Evolutionary conservation across 495 filamentous ascomycete species (phyloP).

Genomic region (Aspergillus heteromorphus): DNA sequence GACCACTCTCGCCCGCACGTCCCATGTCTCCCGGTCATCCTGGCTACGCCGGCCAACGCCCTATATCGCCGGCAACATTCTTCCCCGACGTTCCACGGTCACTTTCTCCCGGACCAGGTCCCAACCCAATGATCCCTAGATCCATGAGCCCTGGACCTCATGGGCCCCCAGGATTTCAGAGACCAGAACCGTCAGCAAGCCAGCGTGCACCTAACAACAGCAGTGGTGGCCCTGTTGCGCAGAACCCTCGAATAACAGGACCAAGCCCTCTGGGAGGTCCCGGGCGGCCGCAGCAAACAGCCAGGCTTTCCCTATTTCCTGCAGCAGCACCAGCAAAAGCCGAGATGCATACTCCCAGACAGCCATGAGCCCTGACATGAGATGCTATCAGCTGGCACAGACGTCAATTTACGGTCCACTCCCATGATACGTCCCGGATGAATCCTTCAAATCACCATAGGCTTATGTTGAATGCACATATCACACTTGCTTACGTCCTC

Average conservation of each 20-base stretch:
- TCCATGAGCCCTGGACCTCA: slow-evolving; percentile 53
- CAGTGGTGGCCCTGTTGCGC: slow-evolving; percentile 39
- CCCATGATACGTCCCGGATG: neutral
- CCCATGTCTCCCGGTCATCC: slow-evolving; percentile 31
- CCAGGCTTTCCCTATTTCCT: neutral
- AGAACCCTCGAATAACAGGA: slow-evolving; percentile 36
- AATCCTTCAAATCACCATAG: neutral
- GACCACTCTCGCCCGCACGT: slow-evolving; percentile 38
- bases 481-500: neutral
- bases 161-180: slow-evolving; percentile 38
- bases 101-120: slow-evolving; percentile 31
- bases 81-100: slow-evolving; percentile 39
- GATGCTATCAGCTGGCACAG: neutral
- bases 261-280: slow-evolving; percentile 51
- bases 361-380: neutral
- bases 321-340: neutral
- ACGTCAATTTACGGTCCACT: neutral
- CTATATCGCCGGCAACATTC: slow-evolving; percentile 37
- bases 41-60: slow-evolving; percentile 22
- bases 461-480: neutral
- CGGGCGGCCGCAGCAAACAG: slow-evolving; percentile 30
- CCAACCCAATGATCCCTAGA: slow-evolving; percentile 31
- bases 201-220: slow-evolving; percentile 49
- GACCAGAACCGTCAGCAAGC: slow-evolving; percentile 36
- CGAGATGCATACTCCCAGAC: neutral